Conservation (phyloP, 257 asterid species). For the Solanum ossicruentum region DNA sequence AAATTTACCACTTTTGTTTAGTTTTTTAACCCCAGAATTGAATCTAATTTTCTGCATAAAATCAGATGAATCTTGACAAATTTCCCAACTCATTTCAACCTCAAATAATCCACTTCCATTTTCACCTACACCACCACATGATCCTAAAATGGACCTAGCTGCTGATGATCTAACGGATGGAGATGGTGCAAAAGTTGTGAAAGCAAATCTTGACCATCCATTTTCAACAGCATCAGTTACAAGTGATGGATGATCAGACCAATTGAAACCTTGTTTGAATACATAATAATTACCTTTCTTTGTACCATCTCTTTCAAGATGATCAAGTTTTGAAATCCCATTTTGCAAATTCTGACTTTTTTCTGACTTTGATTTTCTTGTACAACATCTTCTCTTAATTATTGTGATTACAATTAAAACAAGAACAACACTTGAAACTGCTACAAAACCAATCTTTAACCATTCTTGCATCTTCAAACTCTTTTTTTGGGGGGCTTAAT, state of each 20-base stretch:
- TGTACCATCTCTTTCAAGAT: conserved; percentile 15
- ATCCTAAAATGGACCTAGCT: conserved; percentile 32
- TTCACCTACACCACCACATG: conserved; percentile 28
- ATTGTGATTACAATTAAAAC: conserved; percentile 10
- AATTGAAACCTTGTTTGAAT: conserved; percentile 47
- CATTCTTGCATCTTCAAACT: conserved; percentile 28
- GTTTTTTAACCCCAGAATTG: conserved; percentile 20
- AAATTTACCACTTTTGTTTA: not conserved
- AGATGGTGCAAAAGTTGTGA: conserved; percentile 27
- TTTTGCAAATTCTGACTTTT: conserved; percentile 17
- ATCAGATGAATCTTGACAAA: conserved; percentile 74
- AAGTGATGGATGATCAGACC: conserved; percentile 79
- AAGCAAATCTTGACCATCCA: conserved; percentile 87
- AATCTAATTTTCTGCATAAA: conserved; percentile 69
- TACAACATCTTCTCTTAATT: conserved; percentile 10
- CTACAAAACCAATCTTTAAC: conserved; percentile 23
- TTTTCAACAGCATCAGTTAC: conserved; percentile 84
- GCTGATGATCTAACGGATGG: conserved; percentile 42
- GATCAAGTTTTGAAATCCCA: conserved; percentile 50
- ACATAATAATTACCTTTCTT: conserved; percentile 25
- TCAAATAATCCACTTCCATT: conserved; percentile 7
- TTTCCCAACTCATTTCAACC: conserved; percentile 68
- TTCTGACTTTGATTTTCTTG: not conserved
- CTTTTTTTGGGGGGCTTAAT: not conserved
- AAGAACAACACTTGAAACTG: conserved; percentile 9